Conservation (phyloP, 192 early-diverging fungal genomes). For the Chytriomyces hyalinus region DNA sequence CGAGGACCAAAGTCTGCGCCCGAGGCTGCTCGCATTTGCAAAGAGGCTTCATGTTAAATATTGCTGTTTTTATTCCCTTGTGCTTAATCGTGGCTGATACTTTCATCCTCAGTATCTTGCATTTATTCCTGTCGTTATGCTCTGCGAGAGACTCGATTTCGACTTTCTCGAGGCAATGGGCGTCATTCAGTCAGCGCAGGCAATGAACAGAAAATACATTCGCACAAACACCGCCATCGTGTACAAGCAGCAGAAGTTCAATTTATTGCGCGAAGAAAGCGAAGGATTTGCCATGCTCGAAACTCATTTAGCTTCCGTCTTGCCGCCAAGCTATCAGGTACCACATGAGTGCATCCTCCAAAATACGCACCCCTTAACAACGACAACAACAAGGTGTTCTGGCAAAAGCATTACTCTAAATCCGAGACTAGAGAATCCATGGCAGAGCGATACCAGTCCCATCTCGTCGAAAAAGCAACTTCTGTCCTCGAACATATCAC, state of each 20-base stretch:
- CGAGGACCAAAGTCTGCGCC: constrained; percentile 1
- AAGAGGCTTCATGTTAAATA: constrained; percentile 29
- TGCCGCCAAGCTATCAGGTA: constrained; percentile 39
- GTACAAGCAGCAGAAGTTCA: constrained; percentile 85
- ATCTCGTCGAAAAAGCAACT: constrained; percentile 19
- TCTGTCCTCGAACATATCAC: constrained; percentile 54
- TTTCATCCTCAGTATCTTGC: constrained; percentile 1
- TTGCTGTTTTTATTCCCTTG: background rate
- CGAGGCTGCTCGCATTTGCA: constrained; percentile 14
- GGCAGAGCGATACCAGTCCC: constrained; percentile 17
- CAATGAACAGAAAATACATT: constrained; percentile 48
- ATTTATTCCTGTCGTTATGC: constrained; percentile 52
- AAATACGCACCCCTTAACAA: background rate
- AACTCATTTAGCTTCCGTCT: constrained; percentile 54
- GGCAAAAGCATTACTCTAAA: background rate
- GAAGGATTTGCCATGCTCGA: constrained; percentile 83
- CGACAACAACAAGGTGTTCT: background rate
- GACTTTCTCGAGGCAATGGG: constrained; percentile 57
- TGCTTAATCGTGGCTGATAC: background rate
- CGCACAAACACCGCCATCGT: constrained; percentile 60
- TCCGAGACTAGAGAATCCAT: background rate
- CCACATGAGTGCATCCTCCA: no score
- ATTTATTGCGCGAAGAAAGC: constrained; percentile 77
- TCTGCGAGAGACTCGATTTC: constrained; percentile 63
- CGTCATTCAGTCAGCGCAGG: constrained; percentile 49